phyloP scores from a whole-genome alignment of 108 stramenopile genomes.

The Nitzschia palea region DNA sequence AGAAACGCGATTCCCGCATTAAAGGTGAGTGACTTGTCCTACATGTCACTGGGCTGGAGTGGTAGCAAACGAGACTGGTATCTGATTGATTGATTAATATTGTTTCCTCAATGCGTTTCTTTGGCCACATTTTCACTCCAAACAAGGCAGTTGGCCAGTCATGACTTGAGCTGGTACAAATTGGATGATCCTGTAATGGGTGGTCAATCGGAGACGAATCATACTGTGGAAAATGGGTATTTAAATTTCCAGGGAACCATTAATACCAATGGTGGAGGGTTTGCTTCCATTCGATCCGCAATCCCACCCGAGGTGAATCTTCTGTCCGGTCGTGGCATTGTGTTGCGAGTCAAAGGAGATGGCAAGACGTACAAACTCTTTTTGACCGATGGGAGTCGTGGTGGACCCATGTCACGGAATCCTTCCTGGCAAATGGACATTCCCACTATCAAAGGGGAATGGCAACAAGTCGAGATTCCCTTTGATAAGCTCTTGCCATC shows the following conservation, averaged over 20 bases:
- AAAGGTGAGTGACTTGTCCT: constrained; percentile 35
- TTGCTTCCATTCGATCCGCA: constrained; percentile 59
- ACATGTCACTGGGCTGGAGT: too few relatives aligned
- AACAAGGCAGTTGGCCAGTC: neutral
- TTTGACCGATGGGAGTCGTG: constrained; percentile 55
- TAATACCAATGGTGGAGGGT: constrained; percentile 74
- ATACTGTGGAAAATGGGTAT: constrained; percentile 17
- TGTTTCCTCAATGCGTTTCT: neutral
- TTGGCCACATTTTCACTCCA: neutral
- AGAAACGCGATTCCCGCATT: constrained; percentile 50
- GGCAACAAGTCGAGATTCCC: constrained; percentile 41
- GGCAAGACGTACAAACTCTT: constrained; percentile 76
- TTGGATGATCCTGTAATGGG: constrained; percentile 84
- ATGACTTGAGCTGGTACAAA: constrained; percentile 50
- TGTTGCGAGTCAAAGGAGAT: constrained; percentile 49
- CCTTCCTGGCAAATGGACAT: constrained; percentile 71
- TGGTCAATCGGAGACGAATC: constrained; percentile 53
- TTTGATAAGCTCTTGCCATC: constrained; percentile 44
- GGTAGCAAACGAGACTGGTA: neutral
- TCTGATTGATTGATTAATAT: neutral
- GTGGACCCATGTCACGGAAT: constrained; percentile 46
- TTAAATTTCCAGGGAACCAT: constrained; percentile 69
- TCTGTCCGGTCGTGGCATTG: constrained; percentile 28
- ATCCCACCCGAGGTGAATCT: constrained; percentile 16
- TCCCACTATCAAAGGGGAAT: constrained; percentile 27